These are phyloP conservation scores for Gracilaria vermiculophylla DNA, from an alignment of 23 red algal genomes.

Conservation along the genomic window DNA sequence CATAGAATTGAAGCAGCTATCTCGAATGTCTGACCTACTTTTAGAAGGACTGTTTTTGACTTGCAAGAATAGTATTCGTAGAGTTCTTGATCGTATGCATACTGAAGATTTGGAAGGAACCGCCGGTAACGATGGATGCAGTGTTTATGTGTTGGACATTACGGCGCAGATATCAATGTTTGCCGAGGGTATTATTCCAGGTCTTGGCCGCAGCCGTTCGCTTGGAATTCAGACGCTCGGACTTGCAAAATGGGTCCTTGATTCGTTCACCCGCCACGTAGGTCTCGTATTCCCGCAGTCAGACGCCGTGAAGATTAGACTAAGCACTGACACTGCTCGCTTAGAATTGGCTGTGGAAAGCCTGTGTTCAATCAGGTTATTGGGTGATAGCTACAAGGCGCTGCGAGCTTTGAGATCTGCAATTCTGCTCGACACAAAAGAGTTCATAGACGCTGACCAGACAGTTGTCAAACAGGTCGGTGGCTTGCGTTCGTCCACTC, in stretches of 20 bases:
- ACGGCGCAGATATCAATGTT: slow-evolving; percentile 70
- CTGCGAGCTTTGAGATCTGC: slow-evolving; percentile 30
- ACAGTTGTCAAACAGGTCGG: slow-evolving; percentile 17
- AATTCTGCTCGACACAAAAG: slow-evolving; percentile 40
- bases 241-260: slow-evolving; percentile 49
- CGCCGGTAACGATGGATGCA: slow-evolving; percentile 62
- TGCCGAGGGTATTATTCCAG: slow-evolving; percentile 55
- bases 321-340: slow-evolving; percentile 53
- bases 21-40: slow-evolving; percentile 41
- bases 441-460: slow-evolving; percentile 12
- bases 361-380: slow-evolving; percentile 38
- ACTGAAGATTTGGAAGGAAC: slow-evolving; percentile 56
- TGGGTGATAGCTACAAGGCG: slow-evolving; percentile 40
- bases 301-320: slow-evolving; percentile 7
- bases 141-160: slow-evolving; percentile 65
- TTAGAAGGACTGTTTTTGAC: slow-evolving; percentile 51
- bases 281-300: slow-evolving; percentile 61
- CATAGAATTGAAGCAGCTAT: slow-evolving; percentile 43
- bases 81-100: slow-evolving; percentile 57
- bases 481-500: slow-evolving; percentile 5
- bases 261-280: slow-evolving; percentile 39
- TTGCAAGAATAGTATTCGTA: slow-evolving; percentile 14
- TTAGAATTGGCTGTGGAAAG: slow-evolving; percentile 64
- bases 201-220: slow-evolving; percentile 35
- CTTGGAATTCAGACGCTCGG: slow-evolving; percentile 48